Base-by-base conservation (phyloP, 1,139 yeast genomes). In the Scheffersomyces insectosa region DNA sequence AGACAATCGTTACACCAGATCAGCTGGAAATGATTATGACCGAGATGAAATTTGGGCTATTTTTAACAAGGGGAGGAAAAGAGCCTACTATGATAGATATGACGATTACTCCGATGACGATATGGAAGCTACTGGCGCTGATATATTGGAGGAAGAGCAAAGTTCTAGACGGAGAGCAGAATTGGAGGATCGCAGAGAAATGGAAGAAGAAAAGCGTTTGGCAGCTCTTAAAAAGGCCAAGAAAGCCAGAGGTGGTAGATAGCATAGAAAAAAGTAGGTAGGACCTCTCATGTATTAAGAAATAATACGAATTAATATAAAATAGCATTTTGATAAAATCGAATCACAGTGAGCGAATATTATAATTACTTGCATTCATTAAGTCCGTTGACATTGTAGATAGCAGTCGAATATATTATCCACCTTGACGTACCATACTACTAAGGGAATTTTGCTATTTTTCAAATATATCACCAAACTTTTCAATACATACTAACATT, bases 51-150 rank as follows among this genome's bases (percentile, higher is more conserved):
- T 91, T 39, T 89, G 97, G 96, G 82, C 83, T 30, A 78, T 91
- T 64, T 87, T 90, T 63, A 85, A 83, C 58, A 75, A 81, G 42
- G 88, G 90, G 3, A 76, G 76, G 50, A 70, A 75, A 43, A 65
- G 84, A 36, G 56, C 70, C 1, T 66, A 72, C 39, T 71, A 70
- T 48, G 66, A 68, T 31, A 63, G 70, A 35, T 73, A 73, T 47
- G 74, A 77, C 40, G 84, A 82, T 44, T 82, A 83, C 41, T 72
- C 67, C 35, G 75, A 77, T 30, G 88, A 84, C 46, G 95, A 88
- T 57, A 91, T 91, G 97, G 97, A 91, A 59, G 97, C 97, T 6
- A 85, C 95, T 1, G 97, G 97, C 15, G 83, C 83, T 27, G 97
- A 91, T 52, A 81, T 91, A 33, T 68, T 89, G 36, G 88, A 80